A percentile compares a stretch with the other conserved stretches of the same genome.
phyloP scores from a whole-genome alignment of 192 early-diverging fungal species.

The Chytriomyces hyalinus region DNA sequence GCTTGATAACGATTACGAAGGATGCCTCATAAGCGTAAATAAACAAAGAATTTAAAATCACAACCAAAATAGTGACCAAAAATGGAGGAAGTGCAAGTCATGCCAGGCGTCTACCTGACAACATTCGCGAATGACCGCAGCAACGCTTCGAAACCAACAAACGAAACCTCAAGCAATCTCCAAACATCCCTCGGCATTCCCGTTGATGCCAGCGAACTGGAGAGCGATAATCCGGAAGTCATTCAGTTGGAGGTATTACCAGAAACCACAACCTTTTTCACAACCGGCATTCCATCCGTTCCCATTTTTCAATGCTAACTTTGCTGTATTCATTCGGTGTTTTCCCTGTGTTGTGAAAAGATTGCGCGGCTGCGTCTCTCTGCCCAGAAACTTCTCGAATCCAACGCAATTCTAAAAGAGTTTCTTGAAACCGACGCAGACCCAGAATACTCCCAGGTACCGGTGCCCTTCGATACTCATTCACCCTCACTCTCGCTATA shows the following conservation, averaged over 20 bases:
- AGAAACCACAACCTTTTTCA: too few species aligned
- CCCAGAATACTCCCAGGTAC: constrained; percentile 20
- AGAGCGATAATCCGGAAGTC: constrained; percentile 17
- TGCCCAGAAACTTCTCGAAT: constrained; percentile 31
- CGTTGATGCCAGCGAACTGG: constrained; percentile 20
- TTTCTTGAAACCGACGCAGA: constrained; percentile 12
- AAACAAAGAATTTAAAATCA: too few species aligned
- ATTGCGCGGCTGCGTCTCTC: constrained; percentile 35
- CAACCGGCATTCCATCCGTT: too few species aligned
- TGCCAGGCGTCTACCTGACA: constrained; percentile 31
- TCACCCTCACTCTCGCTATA: too few species aligned
- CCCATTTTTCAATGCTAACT: too few species aligned
- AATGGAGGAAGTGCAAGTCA: constrained; percentile 28
- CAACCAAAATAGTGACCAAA: too few species aligned
- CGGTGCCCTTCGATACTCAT: background rate
- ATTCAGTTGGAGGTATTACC: constrained; percentile 16
- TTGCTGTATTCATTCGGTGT: too few species aligned
- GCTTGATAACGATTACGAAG: too few species aligned
- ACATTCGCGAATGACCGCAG: background rate
- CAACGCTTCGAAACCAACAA: background rate
- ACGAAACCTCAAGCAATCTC: background rate
- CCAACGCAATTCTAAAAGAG: constrained; percentile 26
- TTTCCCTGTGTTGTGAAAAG: background rate
- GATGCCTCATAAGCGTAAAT: too few species aligned
- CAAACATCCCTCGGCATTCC: background rate